Conservation (phyloP, 2,329 filamentous ascomycete species). For the Emergomyces orientalis region DNA sequence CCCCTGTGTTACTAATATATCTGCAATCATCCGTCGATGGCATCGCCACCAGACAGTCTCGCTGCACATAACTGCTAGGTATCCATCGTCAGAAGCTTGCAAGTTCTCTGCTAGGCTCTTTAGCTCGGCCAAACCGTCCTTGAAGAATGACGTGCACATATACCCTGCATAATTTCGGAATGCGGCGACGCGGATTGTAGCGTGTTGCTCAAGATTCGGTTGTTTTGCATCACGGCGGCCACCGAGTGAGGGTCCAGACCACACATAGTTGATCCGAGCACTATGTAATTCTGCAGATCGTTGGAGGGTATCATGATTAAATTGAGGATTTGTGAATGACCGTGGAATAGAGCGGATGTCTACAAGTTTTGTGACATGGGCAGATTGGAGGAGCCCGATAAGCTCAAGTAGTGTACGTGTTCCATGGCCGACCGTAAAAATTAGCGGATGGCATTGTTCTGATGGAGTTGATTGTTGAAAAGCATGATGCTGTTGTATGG, state of each 20-base stretch:
- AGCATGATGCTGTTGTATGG: background rate
- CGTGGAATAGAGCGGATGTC: conserved; percentile 11
- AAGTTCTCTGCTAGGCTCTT: background rate
- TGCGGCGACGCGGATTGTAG: conserved; percentile 10
- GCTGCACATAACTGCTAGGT: conserved; percentile 12
- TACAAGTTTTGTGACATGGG: conserved; percentile 11
- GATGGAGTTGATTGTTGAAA: background rate
- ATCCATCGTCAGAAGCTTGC: background rate
- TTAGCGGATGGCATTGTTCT: background rate
- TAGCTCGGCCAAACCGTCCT: conserved; percentile 7
- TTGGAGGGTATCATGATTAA: conserved; percentile 10
- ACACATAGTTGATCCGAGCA: conserved; percentile 2
- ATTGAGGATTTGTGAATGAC: conserved; percentile 12
- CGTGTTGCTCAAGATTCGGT: conserved; percentile 8
- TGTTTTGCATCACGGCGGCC: conserved; percentile 8
- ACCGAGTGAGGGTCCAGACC: background rate
- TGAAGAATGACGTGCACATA: conserved; percentile 9
- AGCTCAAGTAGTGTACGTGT: conserved; percentile 10
- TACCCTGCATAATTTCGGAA: conserved; percentile 13
- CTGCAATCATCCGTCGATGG: conserved; percentile 14
- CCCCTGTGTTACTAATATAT: conserved; percentile 9
- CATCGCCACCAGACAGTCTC: conserved; percentile 14
- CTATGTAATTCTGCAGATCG: conserved; percentile 8
- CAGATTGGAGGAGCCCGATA: conserved; percentile 10
- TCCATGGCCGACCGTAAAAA: conserved; percentile 5